A percentile compares a stretch with the other conserved stretches of the same genome.
These are phyloP conservation scores for Pseudogymnoascus sp. DNA, from an alignment of 2,329 filamentous ascomycete species.

Conservation along the genomic window DNA sequence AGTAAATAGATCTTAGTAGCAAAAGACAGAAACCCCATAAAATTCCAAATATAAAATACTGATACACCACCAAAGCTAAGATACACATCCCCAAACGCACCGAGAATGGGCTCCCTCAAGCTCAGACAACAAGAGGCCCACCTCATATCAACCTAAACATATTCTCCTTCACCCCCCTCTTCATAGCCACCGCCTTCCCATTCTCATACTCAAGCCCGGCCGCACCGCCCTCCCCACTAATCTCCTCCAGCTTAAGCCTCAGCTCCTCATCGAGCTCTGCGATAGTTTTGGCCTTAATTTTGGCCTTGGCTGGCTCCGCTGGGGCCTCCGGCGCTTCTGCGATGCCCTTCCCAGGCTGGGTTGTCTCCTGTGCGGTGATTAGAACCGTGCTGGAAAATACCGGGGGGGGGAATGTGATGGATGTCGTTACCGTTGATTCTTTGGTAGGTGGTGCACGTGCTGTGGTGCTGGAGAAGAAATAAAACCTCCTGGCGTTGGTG, in stretches of 20 bases:
- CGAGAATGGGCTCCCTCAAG: not conserved
- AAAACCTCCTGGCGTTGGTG: not conserved
- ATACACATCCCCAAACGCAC: not conserved
- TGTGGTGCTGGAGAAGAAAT: not conserved
- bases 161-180: slow-evolving; percentile 63
- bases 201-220: slow-evolving; percentile 68
- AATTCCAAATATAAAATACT: not conserved
- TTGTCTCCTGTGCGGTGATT: not conserved
- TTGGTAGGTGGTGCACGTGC: not conserved
- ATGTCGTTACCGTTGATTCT: not conserved
- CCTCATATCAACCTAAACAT: slow-evolving; percentile 64
- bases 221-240: slow-evolving; percentile 61
- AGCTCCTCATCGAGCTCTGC: slow-evolving; percentile 60
- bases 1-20: not conserved
- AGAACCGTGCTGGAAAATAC: not conserved
- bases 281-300: slow-evolving; percentile 40
- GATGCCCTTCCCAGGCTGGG: not conserved
- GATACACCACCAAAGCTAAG: not conserved
- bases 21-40: not conserved
- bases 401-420: not conserved
- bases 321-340: not conserved
- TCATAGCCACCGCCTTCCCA: slow-evolving; percentile 63
- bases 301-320: not conserved
- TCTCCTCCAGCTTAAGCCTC: slow-evolving; percentile 52
- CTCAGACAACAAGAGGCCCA: not conserved